A percentile compares a stretch with the other conserved stretches of the same genome.
phyloP scores from a whole-genome alignment of 202 grass and related monocot species.

The Setaria viridis region DNA sequence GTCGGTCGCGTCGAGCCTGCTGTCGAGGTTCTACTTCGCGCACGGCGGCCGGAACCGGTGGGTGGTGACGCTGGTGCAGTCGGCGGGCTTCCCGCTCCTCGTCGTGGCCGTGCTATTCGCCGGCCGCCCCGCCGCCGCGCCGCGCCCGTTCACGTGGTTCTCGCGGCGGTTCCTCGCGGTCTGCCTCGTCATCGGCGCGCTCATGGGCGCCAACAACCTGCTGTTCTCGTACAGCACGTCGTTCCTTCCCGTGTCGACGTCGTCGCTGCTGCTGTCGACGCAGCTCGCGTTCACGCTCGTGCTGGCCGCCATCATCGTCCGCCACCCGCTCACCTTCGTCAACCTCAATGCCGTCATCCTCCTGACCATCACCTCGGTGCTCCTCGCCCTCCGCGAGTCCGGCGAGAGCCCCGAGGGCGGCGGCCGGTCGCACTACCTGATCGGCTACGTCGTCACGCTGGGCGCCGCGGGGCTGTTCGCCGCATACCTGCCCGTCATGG shows the following conservation, averaged over 20 bases:
- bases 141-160: conserved; percentile 67
- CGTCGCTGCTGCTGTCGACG: conserved; percentile 80
- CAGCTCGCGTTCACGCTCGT: conserved; percentile 90
- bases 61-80: conserved; percentile 87
- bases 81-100: conserved; percentile 79
- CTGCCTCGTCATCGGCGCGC: conserved; percentile 58
- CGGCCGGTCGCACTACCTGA: conserved; percentile 43
- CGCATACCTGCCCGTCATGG: conserved; percentile 72
- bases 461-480: conserved; percentile 78
- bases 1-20: conserved; percentile 77
- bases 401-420: conserved; percentile 48
- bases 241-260: conserved; percentile 75
- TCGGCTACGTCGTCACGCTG: conserved; percentile 70
- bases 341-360: conserved; percentile 88
- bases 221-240: conserved; percentile 78
- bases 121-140: conserved; percentile 29
- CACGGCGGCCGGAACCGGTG: conserved; percentile 72
- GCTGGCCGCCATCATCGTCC: conserved; percentile 65
- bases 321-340: conserved; percentile 78
- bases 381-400: conserved; percentile 65
- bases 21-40: conserved; percentile 83
- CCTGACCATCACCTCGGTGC: conserved; percentile 71
- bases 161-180: conserved; percentile 58
- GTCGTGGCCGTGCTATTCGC: conserved; percentile 19
- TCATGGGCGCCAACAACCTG: conserved; percentile 86